Evolutionary conservation across 805 yeast species (phyloP).

Genomic region (Sugiyamaella floridensis): DNA sequence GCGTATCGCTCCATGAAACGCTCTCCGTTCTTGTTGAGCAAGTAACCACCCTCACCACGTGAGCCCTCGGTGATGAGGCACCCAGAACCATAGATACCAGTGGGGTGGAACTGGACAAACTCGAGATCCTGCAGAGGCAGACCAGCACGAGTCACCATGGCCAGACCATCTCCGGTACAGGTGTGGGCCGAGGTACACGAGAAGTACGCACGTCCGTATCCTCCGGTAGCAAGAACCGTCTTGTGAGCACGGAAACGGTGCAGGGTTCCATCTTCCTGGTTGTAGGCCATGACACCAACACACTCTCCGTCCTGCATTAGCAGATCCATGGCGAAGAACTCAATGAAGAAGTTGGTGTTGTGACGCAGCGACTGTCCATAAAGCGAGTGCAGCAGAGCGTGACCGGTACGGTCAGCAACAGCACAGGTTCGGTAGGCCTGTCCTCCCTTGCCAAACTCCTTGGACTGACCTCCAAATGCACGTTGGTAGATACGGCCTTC

Average conservation of each 20-base stretch:
- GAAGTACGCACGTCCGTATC: constrained; percentile 97
- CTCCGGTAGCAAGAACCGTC: constrained; percentile 97
- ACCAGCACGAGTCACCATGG: constrained; percentile 98
- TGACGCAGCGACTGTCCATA: constrained; percentile 95
- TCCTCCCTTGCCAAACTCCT: constrained; percentile 95
- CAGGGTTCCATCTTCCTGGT: constrained; percentile 97
- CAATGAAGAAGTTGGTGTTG: constrained; percentile 96
- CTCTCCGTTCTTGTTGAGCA: constrained; percentile 95
- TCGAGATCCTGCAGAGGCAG: constrained; percentile 96
- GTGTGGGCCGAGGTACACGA: constrained; percentile 99
- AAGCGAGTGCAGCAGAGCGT: constrained; percentile 88
- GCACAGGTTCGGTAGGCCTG: constrained; percentile 99
- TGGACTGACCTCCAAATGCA: constrained; percentile 98
- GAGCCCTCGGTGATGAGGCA: constrained; percentile 99
- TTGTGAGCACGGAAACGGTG: constrained; percentile 97
- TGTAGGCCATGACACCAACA: constrained; percentile 95
- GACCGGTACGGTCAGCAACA: constrained; percentile 99
- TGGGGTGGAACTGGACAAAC: constrained; percentile 98
- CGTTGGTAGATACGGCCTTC: constrained; percentile 97
- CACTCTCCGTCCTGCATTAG: constrained; percentile 92
- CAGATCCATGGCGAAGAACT: constrained; percentile 91
- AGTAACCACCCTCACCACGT: constrained; percentile 99
- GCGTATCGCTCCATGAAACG: constrained; percentile 99
- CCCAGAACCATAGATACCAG: constrained; percentile 98
- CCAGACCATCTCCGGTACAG: constrained; percentile 98